Evolutionary conservation across 257 asterid genomes (phyloP).

Genomic region (Verbena officinalis): DNA sequence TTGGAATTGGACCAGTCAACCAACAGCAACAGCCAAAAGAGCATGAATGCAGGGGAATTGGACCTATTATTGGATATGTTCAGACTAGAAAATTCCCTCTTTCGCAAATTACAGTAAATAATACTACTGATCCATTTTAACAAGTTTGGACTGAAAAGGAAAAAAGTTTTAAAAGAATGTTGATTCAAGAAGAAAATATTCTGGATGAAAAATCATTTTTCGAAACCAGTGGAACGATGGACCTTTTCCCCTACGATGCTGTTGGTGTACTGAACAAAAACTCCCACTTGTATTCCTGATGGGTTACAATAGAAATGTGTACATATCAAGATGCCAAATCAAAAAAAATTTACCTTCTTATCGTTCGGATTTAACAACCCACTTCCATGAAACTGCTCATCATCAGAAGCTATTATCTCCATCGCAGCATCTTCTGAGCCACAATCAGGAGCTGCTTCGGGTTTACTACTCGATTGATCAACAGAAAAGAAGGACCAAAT

Average conservation of each 20-base stretch:
- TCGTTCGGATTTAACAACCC: constrained; percentile 26
- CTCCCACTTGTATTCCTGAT: constrained; percentile 40
- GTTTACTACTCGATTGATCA: constrained; percentile 31
- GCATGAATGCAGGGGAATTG: constrained; percentile 63
- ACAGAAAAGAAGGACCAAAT: constrained; percentile 59
- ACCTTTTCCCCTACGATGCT: constrained; percentile 61
- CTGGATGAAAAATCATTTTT: constrained; percentile 22
- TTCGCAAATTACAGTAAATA: constrained; percentile 32
- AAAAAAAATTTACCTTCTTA: constrained; percentile 42
- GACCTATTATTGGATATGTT: constrained; percentile 51
- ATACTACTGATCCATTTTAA: constrained; percentile 8
- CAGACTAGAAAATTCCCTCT: constrained; percentile 40
- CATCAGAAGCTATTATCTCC: constrained; percentile 35
- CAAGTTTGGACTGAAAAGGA: constrained; percentile 21
- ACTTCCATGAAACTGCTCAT: constrained; percentile 30
- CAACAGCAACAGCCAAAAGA: constrained; percentile 60
- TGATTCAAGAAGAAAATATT: constrained; percentile 8
- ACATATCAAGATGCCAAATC: constrained; percentile 11
- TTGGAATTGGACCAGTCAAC: constrained; percentile 36
- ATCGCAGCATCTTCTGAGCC: constrained; percentile 5
- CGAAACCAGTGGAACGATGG: constrained; percentile 20
- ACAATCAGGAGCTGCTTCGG: constrained; percentile 30
- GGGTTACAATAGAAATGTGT: constrained; percentile 15
- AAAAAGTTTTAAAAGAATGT: background rate
- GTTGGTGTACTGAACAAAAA: constrained; percentile 46